These are phyloP conservation scores for Coemansia sp. DNA, from an alignment of 192 early-diverging fungal genomes.

Conservation along the genomic window DNA sequence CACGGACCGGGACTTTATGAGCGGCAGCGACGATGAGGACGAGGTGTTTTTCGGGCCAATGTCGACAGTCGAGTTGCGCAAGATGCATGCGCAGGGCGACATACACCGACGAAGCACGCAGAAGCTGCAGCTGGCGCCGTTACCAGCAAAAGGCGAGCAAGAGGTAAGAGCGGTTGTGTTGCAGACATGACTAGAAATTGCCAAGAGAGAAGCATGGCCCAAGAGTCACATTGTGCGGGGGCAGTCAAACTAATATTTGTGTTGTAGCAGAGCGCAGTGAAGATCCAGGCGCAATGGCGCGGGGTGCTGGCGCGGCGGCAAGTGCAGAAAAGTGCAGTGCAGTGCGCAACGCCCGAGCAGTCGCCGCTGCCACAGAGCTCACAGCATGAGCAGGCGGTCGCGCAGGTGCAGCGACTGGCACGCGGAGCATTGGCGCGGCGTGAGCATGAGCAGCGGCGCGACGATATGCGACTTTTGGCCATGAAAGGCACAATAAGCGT, in stretches of 20 bases:
- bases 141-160: neutral
- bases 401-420: constrained; percentile 14
- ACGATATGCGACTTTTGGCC: constrained; percentile 27
- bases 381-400: constrained; percentile 1
- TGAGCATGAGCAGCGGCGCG: constrained; percentile 1
- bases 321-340: neutral
- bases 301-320: constrained; percentile 4
- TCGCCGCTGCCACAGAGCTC: constrained; percentile 11
- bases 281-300: constrained; percentile 14
- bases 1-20: constrained; percentile 5
- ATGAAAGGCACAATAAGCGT: constrained; percentile 37
- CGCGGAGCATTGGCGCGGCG: constrained; percentile 25
- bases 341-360: constrained; percentile 14
- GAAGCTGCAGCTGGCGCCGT: constrained; percentile 17
- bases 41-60: constrained; percentile 51
- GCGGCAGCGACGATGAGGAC: constrained; percentile 23
- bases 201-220: too few species aligned
- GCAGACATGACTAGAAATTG: too few species aligned
- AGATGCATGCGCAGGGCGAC: constrained; percentile 14
- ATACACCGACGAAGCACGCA: constrained; percentile 30
- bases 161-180: too few species aligned
- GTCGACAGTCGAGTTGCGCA: constrained; percentile 18
- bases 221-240: too few species aligned
- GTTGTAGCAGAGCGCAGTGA: constrained; percentile 10
- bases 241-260: neutral